Percentiles rank a stretch among this genome's conserved stretches.
Conservation (phyloP, 2,329 filamentous ascomycete species). For the Phaeosphaeriaceae sp. region DNA sequence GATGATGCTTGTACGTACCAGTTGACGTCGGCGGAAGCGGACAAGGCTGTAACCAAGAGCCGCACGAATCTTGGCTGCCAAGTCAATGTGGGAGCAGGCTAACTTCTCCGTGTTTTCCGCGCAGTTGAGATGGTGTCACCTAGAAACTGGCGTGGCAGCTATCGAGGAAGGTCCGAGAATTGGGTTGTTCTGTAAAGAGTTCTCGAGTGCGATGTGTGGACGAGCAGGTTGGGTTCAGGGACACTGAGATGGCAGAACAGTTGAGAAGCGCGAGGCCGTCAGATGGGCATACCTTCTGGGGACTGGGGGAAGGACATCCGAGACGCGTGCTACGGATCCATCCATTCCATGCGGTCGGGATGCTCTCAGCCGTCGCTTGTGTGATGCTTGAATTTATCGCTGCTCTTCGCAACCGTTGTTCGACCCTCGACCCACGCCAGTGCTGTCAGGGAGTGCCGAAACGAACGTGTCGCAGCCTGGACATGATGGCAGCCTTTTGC, state of each 20-base stretch:
- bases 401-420: not conserved
- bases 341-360: not conserved
- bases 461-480: not conserved
- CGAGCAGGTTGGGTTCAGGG: not conserved
- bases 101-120: constrained; percentile 8
- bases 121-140: constrained; percentile 2
- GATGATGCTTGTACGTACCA: constrained; percentile 34
- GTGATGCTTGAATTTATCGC: not conserved
- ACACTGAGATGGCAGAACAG: not conserved
- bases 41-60: constrained; percentile 32
- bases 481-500: not conserved
- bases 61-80: constrained; percentile 36
- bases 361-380: not conserved
- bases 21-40: constrained; percentile 26
- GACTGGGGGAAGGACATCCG: constrained; percentile 2
- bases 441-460: not conserved
- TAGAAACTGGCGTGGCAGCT: not conserved
- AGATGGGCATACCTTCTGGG: not conserved
- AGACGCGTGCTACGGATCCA: not conserved
- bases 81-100: constrained; percentile 28
- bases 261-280: not conserved
- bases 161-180: not conserved
- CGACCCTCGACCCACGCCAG: not conserved
- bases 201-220: not conserved
- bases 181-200: not conserved